These are phyloP conservation scores for Talaromyces liani DNA, from an alignment of 495 filamentous ascomycete genomes.

Conservation along the genomic window DNA sequence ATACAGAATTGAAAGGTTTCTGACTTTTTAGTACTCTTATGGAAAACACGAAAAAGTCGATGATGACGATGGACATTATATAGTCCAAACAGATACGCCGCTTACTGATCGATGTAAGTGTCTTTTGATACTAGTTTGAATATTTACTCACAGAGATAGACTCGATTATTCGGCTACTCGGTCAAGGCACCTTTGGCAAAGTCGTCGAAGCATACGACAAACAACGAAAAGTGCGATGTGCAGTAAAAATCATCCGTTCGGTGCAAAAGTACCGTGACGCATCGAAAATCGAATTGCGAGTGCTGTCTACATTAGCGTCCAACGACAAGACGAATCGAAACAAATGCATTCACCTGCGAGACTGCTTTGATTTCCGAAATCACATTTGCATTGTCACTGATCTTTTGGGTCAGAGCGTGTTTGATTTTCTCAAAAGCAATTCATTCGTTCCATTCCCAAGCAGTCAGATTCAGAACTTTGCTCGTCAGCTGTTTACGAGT, in stretches of 20 bases:
- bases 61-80: constrained; percentile 95
- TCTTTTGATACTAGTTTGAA: background rate
- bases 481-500: constrained; percentile 91
- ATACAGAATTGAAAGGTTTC: background rate
- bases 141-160: constrained; percentile 44
- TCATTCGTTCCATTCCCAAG: constrained; percentile 96
- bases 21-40: constrained; percentile 32
- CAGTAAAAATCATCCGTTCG: constrained; percentile 95
- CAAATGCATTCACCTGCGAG: constrained; percentile 91
- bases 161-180: constrained; percentile 77
- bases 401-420: constrained; percentile 90
- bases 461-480: constrained; percentile 96
- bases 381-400: constrained; percentile 99
- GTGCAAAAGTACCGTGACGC: constrained; percentile 98
- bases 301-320: constrained; percentile 78
- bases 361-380: constrained; percentile 95
- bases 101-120: constrained; percentile 82
- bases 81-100: constrained; percentile 73
- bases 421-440: constrained; percentile 96
- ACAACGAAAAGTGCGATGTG: constrained; percentile 65
- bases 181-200: constrained; percentile 97
- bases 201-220: constrained; percentile 89
- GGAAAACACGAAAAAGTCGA: constrained; percentile 60
- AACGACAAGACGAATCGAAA: constrained; percentile 92
- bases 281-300: constrained; percentile 89